A percentile compares a stretch with the other conserved stretches of the same genome.
Evolutionary conservation across 1,139 yeast genomes (phyloP).

Genomic region (Pichia sp.): DNA sequence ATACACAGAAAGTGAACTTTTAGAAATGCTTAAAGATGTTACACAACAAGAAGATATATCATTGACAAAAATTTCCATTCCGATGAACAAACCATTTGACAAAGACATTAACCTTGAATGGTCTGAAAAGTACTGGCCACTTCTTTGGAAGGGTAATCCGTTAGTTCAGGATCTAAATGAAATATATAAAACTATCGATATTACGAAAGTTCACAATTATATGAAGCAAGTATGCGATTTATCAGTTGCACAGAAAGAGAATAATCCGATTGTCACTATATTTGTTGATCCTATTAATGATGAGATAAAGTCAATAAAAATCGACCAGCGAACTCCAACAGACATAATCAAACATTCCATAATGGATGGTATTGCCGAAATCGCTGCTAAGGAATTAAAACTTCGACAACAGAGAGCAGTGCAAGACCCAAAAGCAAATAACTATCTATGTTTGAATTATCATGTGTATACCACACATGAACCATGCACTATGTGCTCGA

Average conservation of each 20-base stretch:
- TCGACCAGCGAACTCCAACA: constrained; percentile 38
- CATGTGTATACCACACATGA: constrained; percentile 91
- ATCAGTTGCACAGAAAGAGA: constrained; percentile 23
- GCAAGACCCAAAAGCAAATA: constrained; percentile 18
- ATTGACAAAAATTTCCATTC: constrained; percentile 39
- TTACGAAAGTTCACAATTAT: constrained; percentile 40
- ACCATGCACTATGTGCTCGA: constrained; percentile 95
- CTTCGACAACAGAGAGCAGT: constrained; percentile 30
- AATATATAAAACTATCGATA: constrained; percentile 45
- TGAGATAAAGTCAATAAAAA: constrained; percentile 35
- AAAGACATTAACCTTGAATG: constrained; percentile 63
- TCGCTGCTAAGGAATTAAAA: constrained; percentile 50
- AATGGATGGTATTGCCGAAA: constrained; percentile 63
- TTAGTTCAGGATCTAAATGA: constrained; percentile 64
- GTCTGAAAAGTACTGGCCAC: constrained; percentile 78
- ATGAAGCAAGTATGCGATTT: constrained; percentile 36
- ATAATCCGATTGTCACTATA: constrained; percentile 42
- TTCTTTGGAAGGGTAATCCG: constrained; percentile 93
- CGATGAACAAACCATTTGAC: constrained; percentile 56
- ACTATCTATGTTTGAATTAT: constrained; percentile 71
- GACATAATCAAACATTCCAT: constrained; percentile 68
- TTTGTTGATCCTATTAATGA: constrained; percentile 48
- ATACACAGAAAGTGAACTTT: constrained; percentile 17
- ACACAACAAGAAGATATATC: constrained; percentile 21
- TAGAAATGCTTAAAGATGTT: constrained; percentile 21